Percentiles rank a stretch among this genome's conserved stretches.
Conservation (phyloP, 2,329 filamentous ascomycete genomes). For the Rhynchosporium graminicola region DNA sequence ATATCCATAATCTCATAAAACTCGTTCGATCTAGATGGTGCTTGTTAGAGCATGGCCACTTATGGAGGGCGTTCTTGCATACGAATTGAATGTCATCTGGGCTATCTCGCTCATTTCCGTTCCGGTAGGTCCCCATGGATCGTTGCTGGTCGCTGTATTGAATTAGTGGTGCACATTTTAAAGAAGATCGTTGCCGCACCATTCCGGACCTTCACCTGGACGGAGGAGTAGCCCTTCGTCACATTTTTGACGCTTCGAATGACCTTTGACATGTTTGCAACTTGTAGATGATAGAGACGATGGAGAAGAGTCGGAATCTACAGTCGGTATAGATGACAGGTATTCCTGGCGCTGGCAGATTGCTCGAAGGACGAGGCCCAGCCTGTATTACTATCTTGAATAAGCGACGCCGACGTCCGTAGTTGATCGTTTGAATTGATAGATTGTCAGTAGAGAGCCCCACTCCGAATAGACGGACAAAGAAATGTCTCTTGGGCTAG, state of each 20-base stretch:
- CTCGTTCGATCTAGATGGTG: conserved; percentile 68
- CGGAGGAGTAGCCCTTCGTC: conserved; percentile 95
- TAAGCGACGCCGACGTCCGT: conserved; percentile 18
- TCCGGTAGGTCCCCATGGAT: conserved; percentile 96
- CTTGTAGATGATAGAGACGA: neutral
- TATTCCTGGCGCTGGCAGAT: conserved; percentile 15
- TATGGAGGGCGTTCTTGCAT: conserved; percentile 44
- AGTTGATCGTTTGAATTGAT: conserved; percentile 17
- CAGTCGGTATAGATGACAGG: conserved; percentile 11
- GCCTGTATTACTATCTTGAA: conserved; percentile 15
- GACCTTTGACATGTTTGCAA: conserved; percentile 83
- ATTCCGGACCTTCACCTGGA: conserved; percentile 98
- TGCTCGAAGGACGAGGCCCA: conserved; percentile 13
- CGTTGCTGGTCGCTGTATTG: conserved; percentile 89
- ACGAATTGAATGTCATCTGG: conserved; percentile 97
- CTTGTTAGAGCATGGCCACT: conserved; percentile 18
- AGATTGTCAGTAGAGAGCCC: conserved; percentile 23
- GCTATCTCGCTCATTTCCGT: conserved; percentile 99
- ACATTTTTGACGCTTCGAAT: conserved; percentile 98
- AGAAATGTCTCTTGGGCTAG: conserved; percentile 3
- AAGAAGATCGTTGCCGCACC: conserved; percentile 59
- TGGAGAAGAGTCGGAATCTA: conserved; percentile 1
- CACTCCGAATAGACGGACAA: conserved; percentile 17
- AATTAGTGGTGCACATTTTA: conserved; percentile 35
- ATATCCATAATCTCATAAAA: conserved; percentile 99